Evolutionary conservation across 2,329 filamentous ascomycete genomes (phyloP).

Genomic region (Microcyclospora tardicrescens): DNA sequence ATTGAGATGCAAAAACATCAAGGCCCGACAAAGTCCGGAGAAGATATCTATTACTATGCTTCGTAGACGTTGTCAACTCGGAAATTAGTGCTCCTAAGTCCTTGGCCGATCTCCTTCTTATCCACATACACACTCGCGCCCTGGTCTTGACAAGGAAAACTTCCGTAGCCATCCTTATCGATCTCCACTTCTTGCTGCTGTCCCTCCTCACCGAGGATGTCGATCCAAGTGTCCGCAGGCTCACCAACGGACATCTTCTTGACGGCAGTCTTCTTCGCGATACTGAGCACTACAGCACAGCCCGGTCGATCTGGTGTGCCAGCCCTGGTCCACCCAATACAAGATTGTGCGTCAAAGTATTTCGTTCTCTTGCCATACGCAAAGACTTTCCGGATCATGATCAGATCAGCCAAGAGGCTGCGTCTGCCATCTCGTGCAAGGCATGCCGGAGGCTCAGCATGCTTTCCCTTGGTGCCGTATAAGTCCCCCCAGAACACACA

Average conservation of each 20-base stretch:
- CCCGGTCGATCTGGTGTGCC: slow-evolving; percentile 30
- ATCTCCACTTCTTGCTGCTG: slow-evolving; percentile 44
- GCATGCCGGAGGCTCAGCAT: slow-evolving; percentile 36
- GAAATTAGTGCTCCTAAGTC: too few species aligned
- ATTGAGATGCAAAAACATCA: too few species aligned
- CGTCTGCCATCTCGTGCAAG: slow-evolving; percentile 35
- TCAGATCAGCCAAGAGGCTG: slow-evolving; percentile 39
- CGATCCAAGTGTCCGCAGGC: slow-evolving; percentile 44
- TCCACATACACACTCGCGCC: slow-evolving; percentile 53
- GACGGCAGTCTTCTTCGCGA: slow-evolving; percentile 7
- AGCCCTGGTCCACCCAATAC: slow-evolving; percentile 47
- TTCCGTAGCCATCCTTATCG: slow-evolving; percentile 44
- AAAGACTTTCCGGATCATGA: slow-evolving; percentile 51
- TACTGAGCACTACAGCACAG: slow-evolving; percentile 21
- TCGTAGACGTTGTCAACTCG: too few species aligned
- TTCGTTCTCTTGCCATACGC: slow-evolving; percentile 53
- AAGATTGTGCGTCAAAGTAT: slow-evolving; percentile 48
- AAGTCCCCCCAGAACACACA: slow-evolving; percentile 61
- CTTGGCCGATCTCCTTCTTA: slow-evolving; percentile 25
- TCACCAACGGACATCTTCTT: slow-evolving; percentile 51
- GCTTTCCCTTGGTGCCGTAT: slow-evolving; percentile 45
- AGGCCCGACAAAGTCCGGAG: too few species aligned
- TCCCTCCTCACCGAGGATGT: slow-evolving; percentile 43
- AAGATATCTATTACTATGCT: too few species aligned
- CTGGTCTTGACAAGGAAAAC: slow-evolving; percentile 41